Percentiles rank a stretch among this genome's conserved stretches.
Evolutionary conservation across 208 protist genomes (phyloP).

Genomic region (Porcisia deanei): DNA sequence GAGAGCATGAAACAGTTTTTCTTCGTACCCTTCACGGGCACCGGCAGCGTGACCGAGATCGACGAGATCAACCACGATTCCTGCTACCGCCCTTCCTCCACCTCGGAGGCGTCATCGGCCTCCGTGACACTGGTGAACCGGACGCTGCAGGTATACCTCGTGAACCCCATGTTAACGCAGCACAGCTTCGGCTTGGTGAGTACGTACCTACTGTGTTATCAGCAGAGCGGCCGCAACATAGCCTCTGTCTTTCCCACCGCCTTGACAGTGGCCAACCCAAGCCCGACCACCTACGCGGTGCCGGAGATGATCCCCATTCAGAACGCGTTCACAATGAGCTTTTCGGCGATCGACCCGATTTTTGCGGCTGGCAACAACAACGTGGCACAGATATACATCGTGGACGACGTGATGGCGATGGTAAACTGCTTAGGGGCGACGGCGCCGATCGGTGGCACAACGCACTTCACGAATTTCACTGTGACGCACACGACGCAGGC

Average conservation of each 20-base stretch:
- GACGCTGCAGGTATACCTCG: constrained; percentile 61
- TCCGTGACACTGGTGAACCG: constrained; percentile 59
- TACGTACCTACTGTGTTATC: constrained; percentile 77
- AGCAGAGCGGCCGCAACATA: constrained; percentile 45
- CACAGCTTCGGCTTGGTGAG: constrained; percentile 57
- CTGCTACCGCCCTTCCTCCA: constrained; percentile 71
- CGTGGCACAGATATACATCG: constrained; percentile 49
- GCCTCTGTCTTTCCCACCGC: constrained; percentile 68
- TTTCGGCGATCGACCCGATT: constrained; percentile 66
- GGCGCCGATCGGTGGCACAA: constrained; percentile 46
- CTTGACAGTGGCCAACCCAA: constrained; percentile 51
- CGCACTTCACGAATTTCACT: constrained; percentile 73
- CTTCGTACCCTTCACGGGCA: constrained; percentile 59
- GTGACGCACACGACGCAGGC: constrained; percentile 41
- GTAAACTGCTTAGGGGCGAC: constrained; percentile 49
- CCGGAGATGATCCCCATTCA: constrained; percentile 42
- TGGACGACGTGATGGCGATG: constrained; percentile 10
- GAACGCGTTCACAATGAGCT: constrained; percentile 63
- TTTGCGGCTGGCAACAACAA: constrained; percentile 52
- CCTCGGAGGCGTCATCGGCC: constrained; percentile 31
- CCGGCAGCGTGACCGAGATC: constrained; percentile 22
- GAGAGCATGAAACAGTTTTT: constrained; percentile 59
- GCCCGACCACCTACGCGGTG: constrained; percentile 82
- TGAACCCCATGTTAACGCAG: constrained; percentile 32
- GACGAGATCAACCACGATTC: constrained; percentile 56